phyloP scores from a whole-genome alignment of 257 asterid species.

The Misopates orontium region DNA sequence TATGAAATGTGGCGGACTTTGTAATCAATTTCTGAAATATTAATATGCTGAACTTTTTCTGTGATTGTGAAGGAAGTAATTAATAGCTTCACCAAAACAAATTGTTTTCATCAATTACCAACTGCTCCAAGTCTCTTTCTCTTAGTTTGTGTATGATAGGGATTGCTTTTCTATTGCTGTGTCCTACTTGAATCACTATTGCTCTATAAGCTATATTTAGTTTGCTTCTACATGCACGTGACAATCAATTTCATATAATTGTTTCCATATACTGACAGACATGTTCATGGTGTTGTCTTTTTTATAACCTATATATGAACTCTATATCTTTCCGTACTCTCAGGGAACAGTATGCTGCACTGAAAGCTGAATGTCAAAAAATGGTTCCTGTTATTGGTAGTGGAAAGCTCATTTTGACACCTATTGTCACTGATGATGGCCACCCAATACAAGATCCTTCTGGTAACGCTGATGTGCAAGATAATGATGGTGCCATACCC shows the following conservation, averaged over 20 bases:
- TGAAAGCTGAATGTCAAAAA: conserved; percentile 77
- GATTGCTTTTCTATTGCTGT: background rate
- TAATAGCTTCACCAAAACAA: background rate
- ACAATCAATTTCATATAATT: background rate
- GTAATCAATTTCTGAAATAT: conserved; percentile 7
- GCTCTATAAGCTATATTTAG: background rate
- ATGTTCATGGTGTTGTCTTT: conserved; percentile 4
- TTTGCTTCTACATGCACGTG: conserved; percentile 2
- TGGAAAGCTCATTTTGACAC: conserved; percentile 68
- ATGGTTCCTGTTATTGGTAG: conserved; percentile 77
- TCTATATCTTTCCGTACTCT: conserved; percentile 19
- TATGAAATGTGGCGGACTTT: background rate
- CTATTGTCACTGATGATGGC: conserved; percentile 65
- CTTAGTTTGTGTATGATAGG: background rate
- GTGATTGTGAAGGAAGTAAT: background rate
- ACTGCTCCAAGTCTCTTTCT: background rate
- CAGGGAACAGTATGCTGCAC: conserved; percentile 77
- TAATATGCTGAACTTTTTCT: background rate
- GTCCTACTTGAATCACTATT: background rate
- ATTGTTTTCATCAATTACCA: background rate
- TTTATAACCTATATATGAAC: conserved; percentile 19
- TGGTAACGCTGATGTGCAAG: conserved; percentile 20
- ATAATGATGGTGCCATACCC: conserved; percentile 25
- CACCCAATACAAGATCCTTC: conserved; percentile 50
- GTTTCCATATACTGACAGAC: conserved; percentile 6